Evolutionary conservation across 257 asterid species (phyloP), one percentile per base, ranked within the genome.

Genomic region (Cynanchum wilfordii): DNA sequence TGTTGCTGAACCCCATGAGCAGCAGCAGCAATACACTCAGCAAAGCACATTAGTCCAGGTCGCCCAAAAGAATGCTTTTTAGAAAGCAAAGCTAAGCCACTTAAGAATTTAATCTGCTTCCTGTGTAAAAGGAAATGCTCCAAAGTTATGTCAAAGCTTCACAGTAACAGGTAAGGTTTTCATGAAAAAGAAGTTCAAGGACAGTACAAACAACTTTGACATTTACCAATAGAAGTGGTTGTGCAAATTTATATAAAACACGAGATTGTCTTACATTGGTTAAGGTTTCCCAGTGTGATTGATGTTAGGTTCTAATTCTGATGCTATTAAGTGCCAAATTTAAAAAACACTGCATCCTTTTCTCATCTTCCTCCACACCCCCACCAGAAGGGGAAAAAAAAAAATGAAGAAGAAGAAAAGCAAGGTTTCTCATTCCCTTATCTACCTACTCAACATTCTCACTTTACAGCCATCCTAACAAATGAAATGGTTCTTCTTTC

Each of bases 31-130:
- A 91, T 87, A 87, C 97, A 88, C 78, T 89, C 86, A 54, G 85
- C 89, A 55, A 93, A 87, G 82, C 96, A 91, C 93, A 93, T 89
- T 76, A 93, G 69, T 75, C 98, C 98, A 79, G 96, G 90, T 74
- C 98, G 86, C 69, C 97, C 98, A 82, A 93, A 87, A 44, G 96
- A 87, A 76, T 83, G 75, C 55, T 69, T 79, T 75, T 88, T 90
- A 76, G 96, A 82, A 79, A 84, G 79, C 76, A 84, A 81, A 74
- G 92, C 84, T 75, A 93, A 78, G 83, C 79, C 78, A 57, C 79
- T 72, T 86, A 93, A 79, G 83, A 91, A 93, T n/a, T 79, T 71
- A 69, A 87, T 75, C 74, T 81, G 89, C 70, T 85, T 80, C 88
- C 97, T 91, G 89, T 40, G 74, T 27, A 42, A 80, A 60, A 76